Evolutionary conservation across 306 rosid species (phyloP), one percentile per base, ranked within the genome.

Genomic region (Citrullus mucosospermus): DNA sequence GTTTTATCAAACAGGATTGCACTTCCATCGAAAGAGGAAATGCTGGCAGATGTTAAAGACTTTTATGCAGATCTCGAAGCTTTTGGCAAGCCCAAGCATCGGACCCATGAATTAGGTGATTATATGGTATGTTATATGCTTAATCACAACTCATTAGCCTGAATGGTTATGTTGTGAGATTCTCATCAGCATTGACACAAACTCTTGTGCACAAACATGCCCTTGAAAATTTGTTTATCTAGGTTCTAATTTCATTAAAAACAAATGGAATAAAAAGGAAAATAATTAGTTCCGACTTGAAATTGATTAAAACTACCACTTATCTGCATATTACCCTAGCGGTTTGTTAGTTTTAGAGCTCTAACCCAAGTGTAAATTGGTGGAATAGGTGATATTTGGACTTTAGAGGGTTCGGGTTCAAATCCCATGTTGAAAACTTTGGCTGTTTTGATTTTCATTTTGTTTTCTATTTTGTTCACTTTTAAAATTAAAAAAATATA

Each of bases 1-100:
- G 78, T 80, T 71, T 84, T 93, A 78, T 88, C 92, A 22, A 84
- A 87, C 73, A 89, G 86, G 76, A 65, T 89, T 76, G 59, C 78
- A 46, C 95, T 93, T 81, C 93, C 98, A 62, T 86, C 88, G 6
- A 60, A 75, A 77, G 89, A 91, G 79, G 87, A 88, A 63, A 93
- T 93, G 98, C n/a, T 67, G 61, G 72, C 84, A 83, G 93, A 93
- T 73, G 86, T 87, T 58, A 78, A 80, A 81, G 88, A 86, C 20
- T 87, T 88, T 51, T 90, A 90, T 82, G 39, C 70, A 10, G 81
- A 5, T 41, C 78, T 81, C 15, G 73, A 82, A 84, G 75, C 78
- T 78, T 22, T 67, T 57, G 84, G 84, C 56, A 46, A 3, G 7
- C 89, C 85, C 22, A 81, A 82, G 73, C 87, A 85, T 34, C 81